Conservation (phyloP, 2,329 filamentous ascomycete genomes). For the Botryotinia convoluta region DNA sequence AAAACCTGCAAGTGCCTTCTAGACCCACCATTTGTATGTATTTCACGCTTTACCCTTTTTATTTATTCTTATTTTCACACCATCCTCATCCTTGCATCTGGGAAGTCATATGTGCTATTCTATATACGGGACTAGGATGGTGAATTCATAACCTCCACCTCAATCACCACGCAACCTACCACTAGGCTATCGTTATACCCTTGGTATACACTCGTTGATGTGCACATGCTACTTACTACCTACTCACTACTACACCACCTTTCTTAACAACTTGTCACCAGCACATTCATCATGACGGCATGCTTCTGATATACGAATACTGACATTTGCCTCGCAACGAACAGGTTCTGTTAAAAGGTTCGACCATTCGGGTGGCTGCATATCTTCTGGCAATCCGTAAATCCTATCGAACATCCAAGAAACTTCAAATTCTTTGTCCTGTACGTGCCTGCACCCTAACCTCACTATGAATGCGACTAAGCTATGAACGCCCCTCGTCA, state of each 20-base stretch:
- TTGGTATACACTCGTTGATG: constrained; percentile 10
- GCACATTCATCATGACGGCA: constrained; percentile 33
- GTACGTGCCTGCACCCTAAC: constrained; percentile 30
- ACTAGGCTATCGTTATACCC: constrained; percentile 14
- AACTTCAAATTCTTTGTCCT: constrained; percentile 32
- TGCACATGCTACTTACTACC: constrained; percentile 26
- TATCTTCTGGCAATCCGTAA: constrained; percentile 33
- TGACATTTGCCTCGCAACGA: constrained; percentile 25
- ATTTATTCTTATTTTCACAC: constrained; percentile 21
- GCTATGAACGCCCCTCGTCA: constrained; percentile 18
- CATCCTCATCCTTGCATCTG: constrained; percentile 32
- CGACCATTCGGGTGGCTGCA: constrained; percentile 36
- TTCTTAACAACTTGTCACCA: constrained; percentile 28
- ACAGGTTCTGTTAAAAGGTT: constrained; percentile 31
- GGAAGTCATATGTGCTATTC: constrained; percentile 31
- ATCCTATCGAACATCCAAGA: constrained; percentile 30
- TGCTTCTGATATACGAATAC: constrained; percentile 26
- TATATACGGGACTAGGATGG: constrained; percentile 9
- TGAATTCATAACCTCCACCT: constrained; percentile 13
- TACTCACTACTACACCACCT: constrained; percentile 17
- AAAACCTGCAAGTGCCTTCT: constrained; percentile 10
- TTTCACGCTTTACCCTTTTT: constrained; percentile 24
- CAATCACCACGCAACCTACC: constrained; percentile 25
- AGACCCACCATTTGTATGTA: constrained; percentile 23
- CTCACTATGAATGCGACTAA: constrained; percentile 21